Conservation (phyloP, 2,329 filamentous ascomycete species). For the Pseudogymnoascus sp. region DNA sequence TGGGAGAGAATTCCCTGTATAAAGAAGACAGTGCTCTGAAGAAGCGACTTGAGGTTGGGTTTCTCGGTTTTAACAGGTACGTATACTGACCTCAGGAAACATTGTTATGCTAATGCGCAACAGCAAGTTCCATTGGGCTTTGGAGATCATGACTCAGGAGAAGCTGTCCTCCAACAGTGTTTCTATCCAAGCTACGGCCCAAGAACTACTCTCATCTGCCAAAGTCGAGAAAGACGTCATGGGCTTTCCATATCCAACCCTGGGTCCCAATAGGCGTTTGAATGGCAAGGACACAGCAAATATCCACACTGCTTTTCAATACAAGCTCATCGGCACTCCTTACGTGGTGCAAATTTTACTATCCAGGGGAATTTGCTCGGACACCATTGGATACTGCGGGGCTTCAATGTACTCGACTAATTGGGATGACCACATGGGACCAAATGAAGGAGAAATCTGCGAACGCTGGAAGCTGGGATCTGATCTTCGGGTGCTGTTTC, state of each 20-base stretch:
- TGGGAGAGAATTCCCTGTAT: conserved; percentile 4
- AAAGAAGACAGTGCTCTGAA: conserved; percentile 1
- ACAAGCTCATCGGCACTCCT: conserved; percentile 16
- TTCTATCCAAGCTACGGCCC: conserved; percentile 16
- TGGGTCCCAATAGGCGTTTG: not conserved
- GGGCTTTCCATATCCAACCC: conserved; percentile 21
- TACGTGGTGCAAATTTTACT: conserved; percentile 28
- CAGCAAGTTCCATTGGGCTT: conserved; percentile 25
- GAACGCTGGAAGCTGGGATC: conserved; percentile 19
- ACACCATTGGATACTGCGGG: conserved; percentile 18
- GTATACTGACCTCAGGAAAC: not conserved
- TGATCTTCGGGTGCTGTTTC: conserved; percentile 21
- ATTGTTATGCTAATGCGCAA: not conserved
- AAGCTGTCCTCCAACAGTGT: not conserved
- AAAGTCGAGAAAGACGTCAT: conserved; percentile 17
- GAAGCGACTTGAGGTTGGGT: conserved; percentile 6
- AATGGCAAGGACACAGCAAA: conserved; percentile 18
- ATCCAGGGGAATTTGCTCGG: conserved; percentile 19
- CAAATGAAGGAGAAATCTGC: conserved; percentile 14
- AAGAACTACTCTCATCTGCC: conserved; percentile 11
- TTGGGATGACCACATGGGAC: conserved; percentile 18
- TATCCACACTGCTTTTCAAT: conserved; percentile 23
- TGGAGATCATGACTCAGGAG: conserved; percentile 26
- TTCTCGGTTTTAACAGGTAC: conserved; percentile 4
- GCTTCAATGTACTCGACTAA: conserved; percentile 24